Evolutionary conservation across 2,329 filamentous ascomycete species (phyloP), one percentile per base, ranked within the genome.

Genomic region (Pseudocercospora crystallina): DNA sequence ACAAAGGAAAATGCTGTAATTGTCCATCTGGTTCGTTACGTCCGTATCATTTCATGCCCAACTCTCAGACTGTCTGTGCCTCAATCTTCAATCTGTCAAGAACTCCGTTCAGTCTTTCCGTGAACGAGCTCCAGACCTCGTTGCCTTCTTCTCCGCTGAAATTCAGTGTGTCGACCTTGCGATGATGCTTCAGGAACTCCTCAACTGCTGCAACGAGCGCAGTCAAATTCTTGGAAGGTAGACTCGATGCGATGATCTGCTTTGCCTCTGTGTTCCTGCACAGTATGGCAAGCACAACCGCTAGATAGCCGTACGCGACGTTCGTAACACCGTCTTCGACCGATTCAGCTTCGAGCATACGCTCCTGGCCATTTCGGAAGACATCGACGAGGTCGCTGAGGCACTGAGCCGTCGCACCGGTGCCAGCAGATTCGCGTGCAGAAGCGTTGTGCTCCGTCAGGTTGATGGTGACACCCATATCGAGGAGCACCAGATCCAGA

Each of bases 381-480:
- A 59, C 62, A n/a, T 50, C 40, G 7, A 65, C 55, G 15, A 69
- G 52, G 2, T 61, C 33, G 8, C 37, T 36, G 14, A 69, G 56
- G 8, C 57, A 33, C n/a, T 51, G 46, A 12, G 42, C 13, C n/a
- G 45, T 46, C 8, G 52, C 53, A 26, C 26, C 14, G 29, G 48
- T 41, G 8, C 51, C 56, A 17, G 43, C 45, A 34, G 53, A 47
- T 17, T 50, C 40, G 51, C 70, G 64, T 47, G 87, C 85, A 15
- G 76, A 68, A 12, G 83, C 75, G 63, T 84, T 90, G 65, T 89
- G 85, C 67, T 96, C 90, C 8, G 89, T 82, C 47, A 96, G 80
- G 63, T 96, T 96, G 69, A 95, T 95, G 70, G 92, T 81, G 15
- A 89, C 82, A 0, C 90, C 91, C 34, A 96, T 75, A 45, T 88